Evolutionary conservation across 345 rosid genomes (phyloP).

Genomic region (Rhodamnia rubescens): DNA sequence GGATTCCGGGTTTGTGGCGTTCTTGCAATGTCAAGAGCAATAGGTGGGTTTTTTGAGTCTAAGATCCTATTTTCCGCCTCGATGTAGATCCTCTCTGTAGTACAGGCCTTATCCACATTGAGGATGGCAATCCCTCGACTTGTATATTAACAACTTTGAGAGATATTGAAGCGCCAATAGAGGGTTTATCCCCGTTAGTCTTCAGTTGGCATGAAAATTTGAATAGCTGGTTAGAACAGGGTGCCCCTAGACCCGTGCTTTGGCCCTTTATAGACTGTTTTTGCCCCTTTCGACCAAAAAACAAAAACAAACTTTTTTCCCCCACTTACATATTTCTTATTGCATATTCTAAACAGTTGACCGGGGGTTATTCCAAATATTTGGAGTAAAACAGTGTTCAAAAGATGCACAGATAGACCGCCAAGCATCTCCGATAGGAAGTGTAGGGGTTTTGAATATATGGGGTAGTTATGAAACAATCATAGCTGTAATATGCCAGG

Average conservation of each 20-base stretch:
- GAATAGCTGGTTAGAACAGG: background rate
- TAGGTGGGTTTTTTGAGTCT: constrained; percentile 23
- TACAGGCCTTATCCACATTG: background rate
- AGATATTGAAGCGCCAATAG: background rate
- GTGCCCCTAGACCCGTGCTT: background rate
- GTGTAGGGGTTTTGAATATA: background rate
- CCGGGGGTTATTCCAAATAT: background rate
- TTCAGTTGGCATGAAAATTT: background rate
- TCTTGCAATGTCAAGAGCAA: constrained; percentile 89
- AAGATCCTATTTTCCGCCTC: background rate
- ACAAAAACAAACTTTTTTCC: too few species aligned
- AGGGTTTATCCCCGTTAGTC: background rate
- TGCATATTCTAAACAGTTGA: background rate
- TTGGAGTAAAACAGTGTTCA: background rate
- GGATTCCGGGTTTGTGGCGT: constrained; percentile 72
- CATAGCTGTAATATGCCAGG: background rate
- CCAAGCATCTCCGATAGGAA: background rate
- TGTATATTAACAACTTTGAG: background rate
- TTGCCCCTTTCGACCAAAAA: too few species aligned
- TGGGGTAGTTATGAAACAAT: background rate
- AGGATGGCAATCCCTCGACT: background rate
- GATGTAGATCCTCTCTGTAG: background rate
- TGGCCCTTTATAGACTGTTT: background rate
- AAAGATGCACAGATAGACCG: background rate
- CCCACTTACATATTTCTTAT: background rate